A percentile compares a stretch with the other conserved stretches of the same genome.
Evolutionary conservation across 257 asterid species (phyloP).

Genomic region (Solanum clarkiae): DNA sequence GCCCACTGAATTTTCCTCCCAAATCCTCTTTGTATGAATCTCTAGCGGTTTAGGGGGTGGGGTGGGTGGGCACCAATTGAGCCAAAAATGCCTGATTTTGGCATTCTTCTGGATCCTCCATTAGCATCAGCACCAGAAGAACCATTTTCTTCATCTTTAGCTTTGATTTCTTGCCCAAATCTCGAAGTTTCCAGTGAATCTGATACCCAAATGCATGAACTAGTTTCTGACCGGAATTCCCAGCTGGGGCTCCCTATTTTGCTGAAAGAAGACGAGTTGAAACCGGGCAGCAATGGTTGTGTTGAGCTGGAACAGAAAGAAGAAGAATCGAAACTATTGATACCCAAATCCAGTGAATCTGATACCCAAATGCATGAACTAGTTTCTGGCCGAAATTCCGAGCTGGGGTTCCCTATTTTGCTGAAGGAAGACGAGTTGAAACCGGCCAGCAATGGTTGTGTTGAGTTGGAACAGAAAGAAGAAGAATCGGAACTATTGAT

Average conservation of each 20-base stretch:
- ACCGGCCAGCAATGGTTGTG: background rate
- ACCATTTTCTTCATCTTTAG: background rate
- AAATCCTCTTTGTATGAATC: background rate
- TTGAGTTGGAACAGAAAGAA: background rate
- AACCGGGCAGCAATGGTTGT: background rate
- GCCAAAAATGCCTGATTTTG: constrained; percentile 35
- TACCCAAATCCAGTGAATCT: no score
- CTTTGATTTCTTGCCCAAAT: background rate
- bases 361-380: no score
- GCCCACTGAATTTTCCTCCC: background rate
- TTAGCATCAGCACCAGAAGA: constrained; percentile 3
- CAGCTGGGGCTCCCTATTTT: background rate
- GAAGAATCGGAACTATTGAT: background rate
- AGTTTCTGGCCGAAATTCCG: no score
- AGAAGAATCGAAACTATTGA: background rate
- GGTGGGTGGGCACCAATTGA: background rate
- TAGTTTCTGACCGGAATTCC: background rate
- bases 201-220: background rate
- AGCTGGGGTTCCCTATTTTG: no score
- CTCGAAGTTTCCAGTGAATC: background rate
- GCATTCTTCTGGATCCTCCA: constrained; percentile 10
- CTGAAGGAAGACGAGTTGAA: background rate
- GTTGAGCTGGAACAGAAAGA: background rate
- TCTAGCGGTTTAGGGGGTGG: background rate
- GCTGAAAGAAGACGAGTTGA: background rate